Conservation (phyloP, 2,329 filamentous ascomycete genomes). For the Penicillium sp. region DNA sequence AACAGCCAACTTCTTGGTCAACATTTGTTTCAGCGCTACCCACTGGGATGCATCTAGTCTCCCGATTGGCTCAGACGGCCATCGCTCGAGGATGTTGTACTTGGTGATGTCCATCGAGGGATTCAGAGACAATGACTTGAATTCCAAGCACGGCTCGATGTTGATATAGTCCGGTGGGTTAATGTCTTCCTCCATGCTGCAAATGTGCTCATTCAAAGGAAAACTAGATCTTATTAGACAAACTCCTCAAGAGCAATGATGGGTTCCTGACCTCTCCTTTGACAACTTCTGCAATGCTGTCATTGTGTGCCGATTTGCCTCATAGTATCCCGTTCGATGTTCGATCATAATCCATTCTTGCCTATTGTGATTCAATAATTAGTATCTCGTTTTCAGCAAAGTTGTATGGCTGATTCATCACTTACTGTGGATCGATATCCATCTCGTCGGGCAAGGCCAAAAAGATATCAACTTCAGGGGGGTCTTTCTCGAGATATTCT, state of each 20-base stretch:
- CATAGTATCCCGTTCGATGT: constrained; percentile 70
- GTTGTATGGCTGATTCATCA: too few species aligned
- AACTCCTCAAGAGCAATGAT: background rate
- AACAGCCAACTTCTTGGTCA: constrained; percentile 70
- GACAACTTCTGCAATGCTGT: constrained; percentile 67
- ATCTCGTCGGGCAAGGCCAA: constrained; percentile 63
- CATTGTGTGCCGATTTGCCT: constrained; percentile 71
- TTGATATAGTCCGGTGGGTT: constrained; percentile 55
- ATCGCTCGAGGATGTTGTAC: constrained; percentile 52
- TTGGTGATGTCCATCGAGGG: constrained; percentile 43
- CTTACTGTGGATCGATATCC: constrained; percentile 63
- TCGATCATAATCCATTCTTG: constrained; percentile 77
- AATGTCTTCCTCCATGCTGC: constrained; percentile 40
- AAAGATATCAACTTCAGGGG: constrained; percentile 73
- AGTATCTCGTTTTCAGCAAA: background rate
- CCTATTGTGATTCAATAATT: background rate
- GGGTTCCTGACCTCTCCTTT: constrained; percentile 48
- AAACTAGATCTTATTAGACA: constrained; percentile 36
- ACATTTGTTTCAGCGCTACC: constrained; percentile 64
- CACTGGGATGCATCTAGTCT: constrained; percentile 70
- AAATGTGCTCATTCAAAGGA: constrained; percentile 47
- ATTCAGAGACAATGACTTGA: constrained; percentile 46
- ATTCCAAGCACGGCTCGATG: constrained; percentile 50
- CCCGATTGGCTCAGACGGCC: constrained; percentile 48
- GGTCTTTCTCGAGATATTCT: constrained; percentile 60